Base-by-base conservation (phyloP, 2,329 filamentous ascomycete genomes). In the Coniochaeta sp. region DNA sequence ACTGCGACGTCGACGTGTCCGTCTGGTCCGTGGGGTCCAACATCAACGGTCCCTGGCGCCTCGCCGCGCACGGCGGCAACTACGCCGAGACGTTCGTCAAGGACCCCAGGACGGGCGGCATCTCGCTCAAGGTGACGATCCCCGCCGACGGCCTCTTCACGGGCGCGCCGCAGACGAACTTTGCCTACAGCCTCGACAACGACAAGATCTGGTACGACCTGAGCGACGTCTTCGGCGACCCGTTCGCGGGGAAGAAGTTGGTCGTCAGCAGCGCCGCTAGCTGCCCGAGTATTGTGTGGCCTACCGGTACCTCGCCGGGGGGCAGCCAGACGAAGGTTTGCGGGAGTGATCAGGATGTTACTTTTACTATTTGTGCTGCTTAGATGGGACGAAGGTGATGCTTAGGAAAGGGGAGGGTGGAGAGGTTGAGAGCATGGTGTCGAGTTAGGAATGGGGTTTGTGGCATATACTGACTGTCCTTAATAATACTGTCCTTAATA, bases 241-340 rank as follows among this genome's bases (percentile, higher is more conserved):
- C 64, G 4, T 71, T 73, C 24, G 50, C 47, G 12, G 67, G 68
- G 7, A 53, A 60, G 46, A 68, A 65, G 59, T 18, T 72, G 8
- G 60, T 69, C 9, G 57, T 63, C 10, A 50, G 52, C 6, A 67
- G 65, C 53, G 57, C 57, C 31, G 31, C 51, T 5, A 56, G 53
- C 2, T 73, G 71, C 60, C 63, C 63, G 1, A 49, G 56, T 4
- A 72, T 73, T 33, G 58, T 63, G 8, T 73, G 69, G 69, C 45
- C 55, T 0, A 54, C 60, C 3, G 71, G 70, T 4, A 57, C 61
- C 6, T 65, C 65, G 8, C 67, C 67, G 1, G 65, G 61, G 0
- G 68, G 68, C 0, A 67, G 64, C 53, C 67, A 72, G 61, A 66
- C 67, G 45, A 70, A 70, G 63, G 59, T 58, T 3, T 72, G 70